A percentile compares a stretch with the other conserved stretches of the same genome.
phyloP scores from a whole-genome alignment of 1,284 basidiomycete species.

The Cutaneotrichosporon cutaneum region DNA sequence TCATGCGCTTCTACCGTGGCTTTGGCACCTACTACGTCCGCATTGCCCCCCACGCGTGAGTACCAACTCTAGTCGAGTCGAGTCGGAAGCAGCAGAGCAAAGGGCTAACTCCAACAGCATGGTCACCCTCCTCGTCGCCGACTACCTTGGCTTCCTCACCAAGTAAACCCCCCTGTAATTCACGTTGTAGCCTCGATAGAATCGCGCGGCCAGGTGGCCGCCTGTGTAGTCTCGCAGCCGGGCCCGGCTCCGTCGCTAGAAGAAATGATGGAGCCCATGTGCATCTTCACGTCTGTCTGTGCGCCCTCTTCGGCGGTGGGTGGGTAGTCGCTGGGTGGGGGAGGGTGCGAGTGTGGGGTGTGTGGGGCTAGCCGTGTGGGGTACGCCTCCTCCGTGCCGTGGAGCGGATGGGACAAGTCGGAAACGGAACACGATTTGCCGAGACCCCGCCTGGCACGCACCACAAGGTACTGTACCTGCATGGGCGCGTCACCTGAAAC shows the following conservation, averaged over 20 bases:
- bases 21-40: slow-evolving; percentile 15
- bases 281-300: neutral
- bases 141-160: slow-evolving; percentile 5
- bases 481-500: too few relatives aligned
- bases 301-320: neutral
- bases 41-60: slow-evolving; percentile 14
- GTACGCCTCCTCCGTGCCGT: too few relatives aligned
- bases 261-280: neutral
- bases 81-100: neutral
- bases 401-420: too few relatives aligned
- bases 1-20: slow-evolving; percentile 11
- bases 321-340: neutral
- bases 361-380: too few relatives aligned
- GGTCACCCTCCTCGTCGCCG: slow-evolving; percentile 9
- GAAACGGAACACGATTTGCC: too few relatives aligned
- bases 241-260: neutral
- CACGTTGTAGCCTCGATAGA: neutral
- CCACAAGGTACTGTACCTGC: too few relatives aligned
- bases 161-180: neutral
- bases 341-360: neutral
- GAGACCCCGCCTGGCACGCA: too few relatives aligned
- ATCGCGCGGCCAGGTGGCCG: neutral
- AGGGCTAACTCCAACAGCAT: neutral
- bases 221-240: slow-evolving; percentile 1
- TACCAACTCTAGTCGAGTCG: too few relatives aligned